Evolutionary conservation across 1,139 yeast genomes (phyloP).

Genomic region (Pneumocystis jirovecii): DNA sequence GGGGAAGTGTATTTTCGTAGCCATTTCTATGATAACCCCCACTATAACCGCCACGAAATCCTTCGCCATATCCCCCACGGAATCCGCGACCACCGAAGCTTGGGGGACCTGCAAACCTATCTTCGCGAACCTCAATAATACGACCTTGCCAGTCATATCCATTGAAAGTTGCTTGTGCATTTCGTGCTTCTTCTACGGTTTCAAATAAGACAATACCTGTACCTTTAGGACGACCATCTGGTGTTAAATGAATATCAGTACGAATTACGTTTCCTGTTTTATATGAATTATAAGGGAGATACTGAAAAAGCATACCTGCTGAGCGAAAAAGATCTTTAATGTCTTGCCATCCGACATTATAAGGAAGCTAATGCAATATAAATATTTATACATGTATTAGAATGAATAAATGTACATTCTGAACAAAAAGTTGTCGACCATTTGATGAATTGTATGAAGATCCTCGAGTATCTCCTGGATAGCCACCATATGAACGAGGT

Average conservation of each 20-base stretch:
- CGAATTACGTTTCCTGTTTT: conserved; percentile 49
- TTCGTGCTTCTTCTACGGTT: conserved; percentile 67
- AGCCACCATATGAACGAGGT: neutral
- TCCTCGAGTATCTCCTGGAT: conserved; percentile 5
- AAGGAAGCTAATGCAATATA: conserved; percentile 42
- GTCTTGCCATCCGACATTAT: conserved; percentile 66
- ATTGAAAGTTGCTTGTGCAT: conserved; percentile 81
- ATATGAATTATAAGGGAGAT: neutral
- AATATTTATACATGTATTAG: neutral
- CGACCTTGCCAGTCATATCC: conserved; percentile 88
- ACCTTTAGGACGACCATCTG: conserved; percentile 69
- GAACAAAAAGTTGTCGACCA: conserved; percentile 15
- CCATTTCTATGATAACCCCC: conserved; percentile 15
- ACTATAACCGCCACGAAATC: conserved; percentile 11
- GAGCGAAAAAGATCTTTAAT: conserved; percentile 70
- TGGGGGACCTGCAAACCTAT: conserved; percentile 13
- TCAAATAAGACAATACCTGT: conserved; percentile 85
- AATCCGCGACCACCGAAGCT: conserved; percentile 12
- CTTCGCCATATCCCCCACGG: conserved; percentile 9
- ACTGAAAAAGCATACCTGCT: conserved; percentile 21
- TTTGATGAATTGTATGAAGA: conserved; percentile 4
- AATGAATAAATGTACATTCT: conserved; percentile 11
- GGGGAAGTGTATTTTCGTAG: conserved; percentile 17
- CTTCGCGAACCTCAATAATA: conserved; percentile 52
- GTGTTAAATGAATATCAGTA: conserved; percentile 62